Evolutionary conservation across 192 early-diverging fungal species (phyloP).

Genomic region (Allomyces arbusculus): DNA sequence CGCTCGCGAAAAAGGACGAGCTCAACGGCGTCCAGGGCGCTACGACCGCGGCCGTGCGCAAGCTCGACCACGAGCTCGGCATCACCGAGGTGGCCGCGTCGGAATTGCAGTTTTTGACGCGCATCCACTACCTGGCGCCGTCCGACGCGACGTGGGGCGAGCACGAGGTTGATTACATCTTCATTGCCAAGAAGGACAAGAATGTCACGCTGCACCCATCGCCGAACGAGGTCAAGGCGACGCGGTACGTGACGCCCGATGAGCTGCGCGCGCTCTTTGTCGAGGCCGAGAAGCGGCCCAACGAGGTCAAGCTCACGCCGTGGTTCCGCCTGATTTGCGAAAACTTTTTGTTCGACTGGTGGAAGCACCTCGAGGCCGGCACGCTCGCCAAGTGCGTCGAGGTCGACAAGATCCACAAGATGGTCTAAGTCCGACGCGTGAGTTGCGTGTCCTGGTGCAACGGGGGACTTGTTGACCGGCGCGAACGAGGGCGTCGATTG

Average conservation of each 20-base stretch:
- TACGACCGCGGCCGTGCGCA: conserved; percentile 72
- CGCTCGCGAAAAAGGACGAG: conserved; percentile 34
- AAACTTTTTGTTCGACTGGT: conserved; percentile 90
- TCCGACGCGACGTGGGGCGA: conserved; percentile 96
- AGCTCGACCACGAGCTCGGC: conserved; percentile 89
- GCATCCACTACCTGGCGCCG: conserved; percentile 91
- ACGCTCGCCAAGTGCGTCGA: no score
- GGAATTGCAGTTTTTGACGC: conserved; percentile 68
- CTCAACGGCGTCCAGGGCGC: conserved; percentile 11
- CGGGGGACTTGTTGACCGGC: no score
- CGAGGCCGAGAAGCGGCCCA: conserved; percentile 23
- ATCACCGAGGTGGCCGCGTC: conserved; percentile 72
- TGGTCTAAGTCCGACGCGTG: no score
- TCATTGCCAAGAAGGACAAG: conserved; percentile 42
- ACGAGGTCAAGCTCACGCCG: conserved; percentile 58
- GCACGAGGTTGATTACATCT: conserved; percentile 96
- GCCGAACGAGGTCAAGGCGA: conserved; percentile 74
- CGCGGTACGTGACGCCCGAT: conserved; percentile 58
- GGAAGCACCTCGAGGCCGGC: conserved; percentile 52
- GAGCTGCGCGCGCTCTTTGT: conserved; percentile 60
- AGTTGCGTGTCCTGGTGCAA: no score
- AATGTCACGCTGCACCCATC: conserved; percentile 55
- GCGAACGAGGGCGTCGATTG: no score
- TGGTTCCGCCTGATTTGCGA: conserved; percentile 91
- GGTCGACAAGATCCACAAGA: no score